phyloP scores from a whole-genome alignment of 2,329 filamentous ascomycete species.

The Diaporthe capsici region DNA sequence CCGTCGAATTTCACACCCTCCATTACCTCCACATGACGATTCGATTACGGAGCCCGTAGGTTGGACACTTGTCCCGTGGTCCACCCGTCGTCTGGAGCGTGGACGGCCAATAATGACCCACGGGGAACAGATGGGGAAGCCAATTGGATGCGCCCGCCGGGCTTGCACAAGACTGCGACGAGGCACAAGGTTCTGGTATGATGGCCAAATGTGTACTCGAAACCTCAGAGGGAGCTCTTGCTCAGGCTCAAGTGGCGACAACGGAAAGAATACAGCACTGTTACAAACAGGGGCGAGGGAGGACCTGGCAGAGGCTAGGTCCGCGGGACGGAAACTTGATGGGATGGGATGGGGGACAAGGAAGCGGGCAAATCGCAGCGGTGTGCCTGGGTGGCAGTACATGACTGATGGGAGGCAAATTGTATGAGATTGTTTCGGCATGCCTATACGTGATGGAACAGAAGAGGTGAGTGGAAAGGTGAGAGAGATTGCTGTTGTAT shows the following conservation, averaged over 20 bases:
- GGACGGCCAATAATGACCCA: constrained; percentile 33
- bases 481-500: constrained; percentile 15
- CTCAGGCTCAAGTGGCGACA: not conserved
- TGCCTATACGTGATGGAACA: not conserved
- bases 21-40: constrained; percentile 34
- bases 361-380: constrained; percentile 1
- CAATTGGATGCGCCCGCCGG: constrained; percentile 39
- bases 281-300: not conserved
- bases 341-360: constrained; percentile 14
- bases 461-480: constrained; percentile 22
- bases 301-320: constrained; percentile 5
- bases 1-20: constrained; percentile 37
- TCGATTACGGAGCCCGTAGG: constrained; percentile 30
- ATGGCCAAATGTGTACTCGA: constrained; percentile 33
- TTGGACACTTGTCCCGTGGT: constrained; percentile 39
- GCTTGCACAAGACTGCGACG: constrained; percentile 40
- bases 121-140: constrained; percentile 41
- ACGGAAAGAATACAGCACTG: too few species aligned
- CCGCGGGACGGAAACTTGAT: constrained; percentile 17
- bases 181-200: constrained; percentile 8
- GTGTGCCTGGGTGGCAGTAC: constrained; percentile 6
- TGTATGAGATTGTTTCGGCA: constrained; percentile 17
- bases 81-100: constrained; percentile 40
- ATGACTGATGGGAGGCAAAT: constrained; percentile 9
- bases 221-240: not conserved